Evolutionary conservation across 257 asterid species (phyloP), one percentile per base, ranked within the genome.

Genomic region (Solanum clarkiae): DNA sequence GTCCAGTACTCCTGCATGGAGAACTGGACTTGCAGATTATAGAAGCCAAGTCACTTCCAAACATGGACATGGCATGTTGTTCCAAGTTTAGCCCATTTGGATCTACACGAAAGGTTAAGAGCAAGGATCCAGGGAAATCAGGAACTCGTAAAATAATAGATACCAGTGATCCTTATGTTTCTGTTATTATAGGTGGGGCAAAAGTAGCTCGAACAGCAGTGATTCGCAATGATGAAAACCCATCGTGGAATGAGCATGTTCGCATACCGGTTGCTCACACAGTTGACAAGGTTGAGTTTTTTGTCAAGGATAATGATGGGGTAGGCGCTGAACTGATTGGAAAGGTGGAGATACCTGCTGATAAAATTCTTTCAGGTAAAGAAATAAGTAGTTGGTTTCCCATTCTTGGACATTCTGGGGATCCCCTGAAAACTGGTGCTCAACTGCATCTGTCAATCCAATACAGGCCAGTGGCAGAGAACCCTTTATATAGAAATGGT

Each of bases 91-190:
- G 63, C 45, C 51, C 82, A 1, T 56, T 84, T 17, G 77, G 63
- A 51, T 47, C 44, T 15, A 11, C 20, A 20, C 45, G 74, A 29
- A 66, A 66, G 47, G 57, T 22, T 51, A 63, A 66, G 85, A 83
- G 44, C 47, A 66, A 66, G 85, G 79, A 83, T 63, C 14, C 71
- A 63, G 80, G 80, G 80, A 66, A 66, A 65, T 26, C 59, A 66
- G 85, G 6, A 74, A 47, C 82, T 77, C 24, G 63, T 77, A 77
- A 77, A 22, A 77, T 77, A 66, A 29, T 94, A 86, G 94, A 95
- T 85, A 96, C 99, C 70, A 95, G 98, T 88, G 98, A 96, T 69
- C 99, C 98, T 0, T 96, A 96, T 80, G 98, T 96, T 68, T 93
- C 93, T 84, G 95, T 95, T 8, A 89, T 94, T 81, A 92, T 96